Percentiles rank a stretch among this genome's conserved stretches.
Conservation (phyloP, 2,329 filamentous ascomycete species). For the Aspergillus proliferans region DNA sequence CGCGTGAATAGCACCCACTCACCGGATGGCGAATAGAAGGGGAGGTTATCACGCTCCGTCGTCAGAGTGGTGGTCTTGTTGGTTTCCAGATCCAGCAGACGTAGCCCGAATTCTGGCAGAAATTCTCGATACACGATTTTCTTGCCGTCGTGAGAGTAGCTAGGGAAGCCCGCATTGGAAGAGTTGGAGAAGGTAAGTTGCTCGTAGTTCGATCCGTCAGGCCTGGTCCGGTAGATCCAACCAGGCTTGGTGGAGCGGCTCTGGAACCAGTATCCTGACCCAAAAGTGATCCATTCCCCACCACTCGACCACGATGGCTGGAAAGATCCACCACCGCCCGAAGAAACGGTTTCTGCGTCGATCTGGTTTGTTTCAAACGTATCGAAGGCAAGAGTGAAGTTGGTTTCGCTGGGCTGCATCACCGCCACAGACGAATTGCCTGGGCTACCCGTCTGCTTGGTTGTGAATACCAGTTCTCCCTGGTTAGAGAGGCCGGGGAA, state of each 20-base stretch:
- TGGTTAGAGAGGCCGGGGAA: constrained; percentile 1
- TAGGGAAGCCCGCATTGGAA: constrained; percentile 10
- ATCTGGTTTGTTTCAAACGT: not conserved
- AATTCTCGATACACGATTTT: constrained; percentile 13
- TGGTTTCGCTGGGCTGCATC: not conserved
- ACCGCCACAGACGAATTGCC: not conserved
- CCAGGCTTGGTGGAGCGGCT: constrained; percentile 3
- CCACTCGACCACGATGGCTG: not conserved
- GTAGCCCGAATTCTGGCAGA: constrained; percentile 8
- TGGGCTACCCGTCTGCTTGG: not conserved
- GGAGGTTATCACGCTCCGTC: constrained; percentile 10
- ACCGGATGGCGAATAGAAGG: constrained; percentile 9
- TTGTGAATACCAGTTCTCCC: not conserved
- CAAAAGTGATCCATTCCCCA: constrained; percentile 2
- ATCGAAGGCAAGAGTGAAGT: not conserved
- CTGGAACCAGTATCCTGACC: constrained; percentile 10
- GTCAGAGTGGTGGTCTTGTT: constrained; percentile 6
- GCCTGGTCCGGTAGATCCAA: constrained; percentile 7
- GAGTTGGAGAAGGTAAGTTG: constrained; percentile 6
- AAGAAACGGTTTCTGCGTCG: not conserved
- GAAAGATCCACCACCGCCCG: too few species aligned
- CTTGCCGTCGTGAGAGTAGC: constrained; percentile 11
- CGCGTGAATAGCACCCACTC: constrained; percentile 13
- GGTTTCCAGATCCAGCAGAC: constrained; percentile 9
- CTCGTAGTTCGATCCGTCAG: constrained; percentile 7